phyloP scores from a whole-genome alignment of 768 basidiomycete genomes.

The Ramaria sp. region DNA sequence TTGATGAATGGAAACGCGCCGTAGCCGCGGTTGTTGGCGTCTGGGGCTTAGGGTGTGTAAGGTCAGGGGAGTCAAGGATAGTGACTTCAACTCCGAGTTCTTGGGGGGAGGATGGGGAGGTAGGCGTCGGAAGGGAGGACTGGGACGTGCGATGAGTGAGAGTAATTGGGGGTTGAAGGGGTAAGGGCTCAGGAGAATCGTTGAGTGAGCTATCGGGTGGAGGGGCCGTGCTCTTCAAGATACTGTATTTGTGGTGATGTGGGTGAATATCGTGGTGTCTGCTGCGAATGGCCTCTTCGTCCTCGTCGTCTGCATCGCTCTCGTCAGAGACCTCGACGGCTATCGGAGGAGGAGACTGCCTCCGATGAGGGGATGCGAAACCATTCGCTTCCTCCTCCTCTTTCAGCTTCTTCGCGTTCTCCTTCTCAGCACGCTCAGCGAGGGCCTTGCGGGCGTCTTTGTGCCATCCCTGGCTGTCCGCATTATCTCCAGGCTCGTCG shows the following conservation, averaged over 20 bases:
- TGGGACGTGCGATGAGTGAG: slow-evolving; percentile 13
- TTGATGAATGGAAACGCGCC: background rate
- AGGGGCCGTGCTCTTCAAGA: background rate
- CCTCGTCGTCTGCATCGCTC: slow-evolving; percentile 56
- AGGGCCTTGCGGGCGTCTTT: slow-evolving; percentile 53
- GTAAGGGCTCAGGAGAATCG: slow-evolving; percentile 18
- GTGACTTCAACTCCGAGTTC: background rate
- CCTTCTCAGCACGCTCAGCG: slow-evolving; percentile 46
- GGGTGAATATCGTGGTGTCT: slow-evolving; percentile 21
- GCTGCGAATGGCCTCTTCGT: slow-evolving; percentile 18
- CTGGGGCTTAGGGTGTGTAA: background rate
- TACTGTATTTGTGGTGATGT: slow-evolving; percentile 5
- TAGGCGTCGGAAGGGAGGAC: background rate
- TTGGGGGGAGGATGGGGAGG: background rate
- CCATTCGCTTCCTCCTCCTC: slow-evolving; percentile 3
- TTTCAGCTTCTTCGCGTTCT: slow-evolving; percentile 9
- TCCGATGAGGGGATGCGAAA: background rate
- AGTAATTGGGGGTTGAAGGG: slow-evolving; percentile 33
- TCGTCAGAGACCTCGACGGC: slow-evolving; percentile 71
- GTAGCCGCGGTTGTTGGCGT: background rate
- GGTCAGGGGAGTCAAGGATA: background rate
- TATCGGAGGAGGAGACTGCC: slow-evolving; percentile 46
- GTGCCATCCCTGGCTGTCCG: slow-evolving; percentile 49
- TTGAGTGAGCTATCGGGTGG: slow-evolving; percentile 12
- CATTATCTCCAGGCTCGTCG: slow-evolving; percentile 37